Percentiles rank a stretch among this genome's conserved stretches.
Conservation (phyloP, 495 filamentous ascomycete genomes). For the Lichina pygmaea region DNA sequence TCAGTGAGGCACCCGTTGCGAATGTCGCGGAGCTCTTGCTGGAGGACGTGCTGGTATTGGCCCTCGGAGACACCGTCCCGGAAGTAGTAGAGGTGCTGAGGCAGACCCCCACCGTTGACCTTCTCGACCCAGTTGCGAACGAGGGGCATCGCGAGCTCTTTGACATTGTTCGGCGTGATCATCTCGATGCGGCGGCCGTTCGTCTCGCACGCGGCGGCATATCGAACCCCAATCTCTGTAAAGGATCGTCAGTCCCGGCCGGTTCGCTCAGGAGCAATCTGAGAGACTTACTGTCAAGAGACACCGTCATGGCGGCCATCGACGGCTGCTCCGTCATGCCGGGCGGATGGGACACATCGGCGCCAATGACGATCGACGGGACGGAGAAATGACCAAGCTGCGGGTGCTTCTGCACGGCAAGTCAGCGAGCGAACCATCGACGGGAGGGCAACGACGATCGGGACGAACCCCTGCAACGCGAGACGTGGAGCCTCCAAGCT, state of each 20-base stretch:
- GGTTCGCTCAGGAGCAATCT: not conserved
- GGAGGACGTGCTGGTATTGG: conserved; percentile 48
- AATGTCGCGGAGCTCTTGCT: conserved; percentile 47
- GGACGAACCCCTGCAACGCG: conserved; percentile 12
- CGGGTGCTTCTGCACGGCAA: not conserved
- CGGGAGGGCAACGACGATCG: not conserved
- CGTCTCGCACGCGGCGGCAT: conserved; percentile 45
- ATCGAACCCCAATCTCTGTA: conserved; percentile 20
- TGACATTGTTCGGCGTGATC: conserved; percentile 33
- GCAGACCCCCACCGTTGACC: conserved; percentile 20
- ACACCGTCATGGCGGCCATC: conserved; percentile 68
- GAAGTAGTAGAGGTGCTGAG: conserved; percentile 62
- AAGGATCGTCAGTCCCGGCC: conserved; percentile 1
- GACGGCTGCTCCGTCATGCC: conserved; percentile 38
- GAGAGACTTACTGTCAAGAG: conserved; percentile 25
- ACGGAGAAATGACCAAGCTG: conserved; percentile 11
- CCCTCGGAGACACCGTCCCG: conserved; percentile 83
- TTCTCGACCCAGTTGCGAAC: conserved; percentile 31
- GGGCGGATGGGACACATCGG: conserved; percentile 68
- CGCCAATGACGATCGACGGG: conserved; percentile 54
- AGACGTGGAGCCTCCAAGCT: conserved; percentile 61
- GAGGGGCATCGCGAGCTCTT: conserved; percentile 31
- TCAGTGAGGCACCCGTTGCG: conserved; percentile 23
- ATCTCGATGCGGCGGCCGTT: conserved; percentile 61
- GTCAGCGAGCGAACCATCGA: not conserved